Base-by-base conservation (phyloP, 148 eudicot species). In the Chenopodium formosanum region DNA sequence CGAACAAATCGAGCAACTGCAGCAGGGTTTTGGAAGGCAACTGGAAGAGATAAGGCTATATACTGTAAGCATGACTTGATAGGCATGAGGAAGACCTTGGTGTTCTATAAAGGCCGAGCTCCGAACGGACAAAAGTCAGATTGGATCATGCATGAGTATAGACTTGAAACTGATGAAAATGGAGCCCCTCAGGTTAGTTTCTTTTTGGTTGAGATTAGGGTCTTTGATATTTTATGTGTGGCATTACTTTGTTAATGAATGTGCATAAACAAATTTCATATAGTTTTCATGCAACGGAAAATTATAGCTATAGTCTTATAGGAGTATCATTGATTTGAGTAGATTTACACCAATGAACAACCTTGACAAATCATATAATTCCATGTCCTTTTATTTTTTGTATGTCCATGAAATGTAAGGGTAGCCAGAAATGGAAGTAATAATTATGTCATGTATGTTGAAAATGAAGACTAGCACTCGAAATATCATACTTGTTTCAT, bases 11-110 rank as follows among this genome's bases (percentile, higher is more conserved):
- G 98, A 81, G 98, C 98, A 48, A 94, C 98, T 13, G 75, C 88
- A 67, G 96, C 94, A 23, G 98, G 98, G 69, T 94, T 94, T 79
- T 94, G 98, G 98, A 94, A 94, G 76, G 96, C 98, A 83, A 94
- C 98, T 0, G 98, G 96, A 27, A 84, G 98, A 64, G 98, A 94
- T 75, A 94, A 94, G 86, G 93, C 98, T 20, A 94, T 94, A 69
- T 91, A 91, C 77, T 92, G 90, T 2, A 94, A 94, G 89, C 92
- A 86, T 78, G 92, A 91, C 22, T 83, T 94, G 71, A 82, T 94
- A 62, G 97, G 97, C 19, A 92, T 94, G 98, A 88, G 98, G 74
- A 94, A 94, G 87, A 94, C 98, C 16, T 84, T 94, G 78, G 98
- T 94, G 2, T 94, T 89, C 75, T 94, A 94, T 37, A 87, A 91